Conservation (phyloP, 768 basidiomycete genomes). For the Holtermannia corniformis region DNA sequence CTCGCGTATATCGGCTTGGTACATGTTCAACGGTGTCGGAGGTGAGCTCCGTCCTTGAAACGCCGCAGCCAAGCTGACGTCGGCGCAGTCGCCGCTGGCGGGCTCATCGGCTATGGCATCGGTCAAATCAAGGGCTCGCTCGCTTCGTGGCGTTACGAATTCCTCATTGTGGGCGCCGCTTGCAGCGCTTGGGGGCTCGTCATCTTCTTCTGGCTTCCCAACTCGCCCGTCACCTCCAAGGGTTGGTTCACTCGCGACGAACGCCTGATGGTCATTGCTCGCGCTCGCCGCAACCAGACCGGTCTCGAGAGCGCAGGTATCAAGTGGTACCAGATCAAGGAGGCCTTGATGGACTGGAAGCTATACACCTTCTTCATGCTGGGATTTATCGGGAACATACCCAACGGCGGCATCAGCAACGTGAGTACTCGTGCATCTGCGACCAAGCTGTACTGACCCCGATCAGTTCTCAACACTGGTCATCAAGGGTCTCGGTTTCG, state of each 20-base stretch:
- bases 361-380: conserved; percentile 8
- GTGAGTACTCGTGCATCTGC: conserved; percentile 1
- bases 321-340: conserved; percentile 38
- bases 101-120: conserved; percentile 41
- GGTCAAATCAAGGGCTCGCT: conserved; percentile 41
- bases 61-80: conserved; percentile 38
- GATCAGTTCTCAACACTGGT: conserved; percentile 32
- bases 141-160: conserved; percentile 41
- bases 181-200: conserved; percentile 37
- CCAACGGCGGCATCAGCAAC: conserved; percentile 40
- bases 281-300: conserved; percentile 40
- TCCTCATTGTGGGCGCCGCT: conserved; percentile 32
- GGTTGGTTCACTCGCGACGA: conserved; percentile 38
- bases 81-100: conserved; percentile 15
- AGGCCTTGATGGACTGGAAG: conserved; percentile 38
- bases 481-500: conserved; percentile 35
- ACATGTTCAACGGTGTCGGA: conserved; percentile 45
- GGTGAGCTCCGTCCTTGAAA: no score
- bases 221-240: conserved; percentile 37
- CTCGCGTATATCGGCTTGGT: conserved; percentile 42
- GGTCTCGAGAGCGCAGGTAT: conserved; percentile 38
- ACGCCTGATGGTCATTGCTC: conserved; percentile 39
- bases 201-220: conserved; percentile 34
- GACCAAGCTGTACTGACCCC: background rate
- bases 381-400: conserved; percentile 35